A percentile compares a stretch with the other conserved stretches of the same genome.
These are phyloP conservation scores for Lasiosphaeris hirsuta DNA, from an alignment of 495 filamentous ascomycete genomes.

Conservation along the genomic window DNA sequence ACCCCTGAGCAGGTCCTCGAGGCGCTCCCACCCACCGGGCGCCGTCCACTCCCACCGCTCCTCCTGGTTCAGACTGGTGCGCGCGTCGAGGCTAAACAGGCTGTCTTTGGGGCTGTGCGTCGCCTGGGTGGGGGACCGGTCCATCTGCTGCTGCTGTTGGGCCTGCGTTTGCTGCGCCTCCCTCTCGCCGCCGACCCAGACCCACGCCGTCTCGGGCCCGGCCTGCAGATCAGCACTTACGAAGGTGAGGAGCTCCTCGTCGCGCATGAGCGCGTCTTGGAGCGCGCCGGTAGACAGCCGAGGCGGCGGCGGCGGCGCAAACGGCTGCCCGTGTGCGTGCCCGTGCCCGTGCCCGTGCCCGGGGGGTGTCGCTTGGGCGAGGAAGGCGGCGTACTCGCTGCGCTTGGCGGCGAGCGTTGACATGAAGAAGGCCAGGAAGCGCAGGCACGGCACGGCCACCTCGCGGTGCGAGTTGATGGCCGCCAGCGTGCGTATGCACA, in stretches of 20 bases:
- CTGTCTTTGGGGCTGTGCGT: background rate
- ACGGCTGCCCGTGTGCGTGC: constrained; percentile 10
- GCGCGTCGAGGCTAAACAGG: constrained; percentile 24
- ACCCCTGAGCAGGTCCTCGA: constrained; percentile 25
- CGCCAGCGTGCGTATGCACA: constrained; percentile 67
- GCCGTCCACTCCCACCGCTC: constrained; percentile 25
- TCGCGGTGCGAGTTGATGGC: constrained; percentile 66
- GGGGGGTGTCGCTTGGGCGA: constrained; percentile 23
- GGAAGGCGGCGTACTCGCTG: constrained; percentile 40
- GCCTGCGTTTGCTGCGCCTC: constrained; percentile 12
- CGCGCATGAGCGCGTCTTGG: constrained; percentile 57
- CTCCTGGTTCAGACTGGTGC: constrained; percentile 24
- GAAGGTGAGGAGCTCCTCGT: constrained; percentile 90
- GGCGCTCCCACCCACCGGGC: constrained; percentile 23
- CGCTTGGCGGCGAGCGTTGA: constrained; percentile 59
- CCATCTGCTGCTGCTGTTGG: background rate
- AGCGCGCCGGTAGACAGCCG: constrained; percentile 24
- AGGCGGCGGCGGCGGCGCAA: constrained; percentile 17
- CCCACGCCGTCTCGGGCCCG: constrained; percentile 73
- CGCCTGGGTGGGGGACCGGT: background rate
- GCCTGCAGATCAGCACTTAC: constrained; percentile 88
- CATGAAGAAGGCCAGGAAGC: constrained; percentile 81
- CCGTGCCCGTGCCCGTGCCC: constrained; percentile 4
- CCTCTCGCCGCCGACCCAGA: constrained; percentile 69
- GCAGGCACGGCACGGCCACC: constrained; percentile 74